Base-by-base conservation (phyloP, 2,329 filamentous ascomycete species). In the Nannizzia gypsea region DNA sequence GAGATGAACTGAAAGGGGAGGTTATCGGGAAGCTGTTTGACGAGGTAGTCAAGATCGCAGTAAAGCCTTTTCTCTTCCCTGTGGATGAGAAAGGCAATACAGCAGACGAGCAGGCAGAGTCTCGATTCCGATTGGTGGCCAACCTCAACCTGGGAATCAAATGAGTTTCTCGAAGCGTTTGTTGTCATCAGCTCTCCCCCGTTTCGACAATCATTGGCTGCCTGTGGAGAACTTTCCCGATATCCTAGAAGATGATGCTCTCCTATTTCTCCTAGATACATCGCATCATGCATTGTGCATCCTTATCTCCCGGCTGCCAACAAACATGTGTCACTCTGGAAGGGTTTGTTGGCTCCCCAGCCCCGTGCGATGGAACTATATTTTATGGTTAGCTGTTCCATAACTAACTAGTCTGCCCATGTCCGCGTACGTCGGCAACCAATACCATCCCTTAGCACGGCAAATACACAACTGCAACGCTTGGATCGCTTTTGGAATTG, bases 11-110 rank as follows among this genome's bases (percentile, higher is more conserved):
- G 64, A 83, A 80, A 69, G 81, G 75, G 48, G 65, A 76, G 0
- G 73, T 97, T 44, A 86, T 99, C 24, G 81, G 78, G 20, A 87
- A 85, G 6, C 78, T 99, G 65, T 93, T 95, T 79, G 80, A 83
- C 67, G 87, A 83, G 9, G 86, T 89, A 22, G 78, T 96, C 46
- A 78, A 83, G 60, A 75, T 81, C 64, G 88, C 79, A 1, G 81
- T 96, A 1, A 74, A 76, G 73, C 72, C 80, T 1, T 93, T 93
- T 74, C 90, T 95, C 74, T 78, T 44, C n/a, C 48, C 26, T n/a
- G 8, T 13, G 6, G 8, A 13, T 40, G 54, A 28, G 31, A 26
- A 24, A 26, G 67, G 63, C 22, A 66, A 67, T 3, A 63, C 48
- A 26, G 48, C 48, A 34, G 48, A 36, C 48, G 48, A 54, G 22